These are phyloP conservation scores for Sarocladium oryzae DNA, from an alignment of 2,329 filamentous ascomycete genomes.

Conservation along the genomic window DNA sequence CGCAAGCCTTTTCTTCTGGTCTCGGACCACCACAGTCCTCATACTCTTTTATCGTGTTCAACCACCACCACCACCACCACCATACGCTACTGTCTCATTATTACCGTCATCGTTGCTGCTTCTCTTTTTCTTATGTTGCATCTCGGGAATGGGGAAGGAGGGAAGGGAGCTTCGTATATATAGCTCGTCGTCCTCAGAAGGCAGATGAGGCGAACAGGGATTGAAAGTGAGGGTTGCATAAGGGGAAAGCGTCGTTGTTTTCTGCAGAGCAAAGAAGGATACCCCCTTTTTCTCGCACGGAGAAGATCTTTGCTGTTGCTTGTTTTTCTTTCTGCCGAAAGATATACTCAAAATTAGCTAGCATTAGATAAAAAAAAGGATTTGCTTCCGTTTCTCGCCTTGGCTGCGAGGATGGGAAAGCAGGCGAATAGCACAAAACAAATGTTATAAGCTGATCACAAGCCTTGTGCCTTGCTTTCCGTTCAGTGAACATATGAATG, in stretches of 20 bases:
- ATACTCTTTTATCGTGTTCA: background rate
- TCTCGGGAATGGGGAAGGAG: background rate
- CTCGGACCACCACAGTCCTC: background rate
- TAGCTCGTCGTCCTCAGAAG: too few relatives aligned
- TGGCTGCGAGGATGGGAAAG: background rate
- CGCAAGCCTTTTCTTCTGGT: conserved; percentile 1
- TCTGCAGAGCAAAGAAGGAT: background rate
- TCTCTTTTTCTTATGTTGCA: background rate
- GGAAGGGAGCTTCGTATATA: background rate
- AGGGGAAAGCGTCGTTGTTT: conserved; percentile 1
- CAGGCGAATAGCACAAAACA: conserved; percentile 1
- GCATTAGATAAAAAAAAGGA: background rate
- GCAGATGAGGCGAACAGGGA: background rate
- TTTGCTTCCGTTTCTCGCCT: too few relatives aligned
- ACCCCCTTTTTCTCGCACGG: background rate
- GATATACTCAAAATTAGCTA: too few relatives aligned
- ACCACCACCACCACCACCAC: background rate
- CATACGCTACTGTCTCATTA: too few relatives aligned
- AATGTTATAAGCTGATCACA: background rate
- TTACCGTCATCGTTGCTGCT: background rate
- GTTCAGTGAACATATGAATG: too few relatives aligned
- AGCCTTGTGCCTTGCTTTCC: too few relatives aligned
- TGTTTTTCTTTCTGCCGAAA: too few relatives aligned
- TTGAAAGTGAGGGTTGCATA: background rate
- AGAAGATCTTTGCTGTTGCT: background rate